These are phyloP conservation scores for Chytriomyces sp. DNA, from an alignment of 192 early-diverging fungal species.

Conservation along the genomic window DNA sequence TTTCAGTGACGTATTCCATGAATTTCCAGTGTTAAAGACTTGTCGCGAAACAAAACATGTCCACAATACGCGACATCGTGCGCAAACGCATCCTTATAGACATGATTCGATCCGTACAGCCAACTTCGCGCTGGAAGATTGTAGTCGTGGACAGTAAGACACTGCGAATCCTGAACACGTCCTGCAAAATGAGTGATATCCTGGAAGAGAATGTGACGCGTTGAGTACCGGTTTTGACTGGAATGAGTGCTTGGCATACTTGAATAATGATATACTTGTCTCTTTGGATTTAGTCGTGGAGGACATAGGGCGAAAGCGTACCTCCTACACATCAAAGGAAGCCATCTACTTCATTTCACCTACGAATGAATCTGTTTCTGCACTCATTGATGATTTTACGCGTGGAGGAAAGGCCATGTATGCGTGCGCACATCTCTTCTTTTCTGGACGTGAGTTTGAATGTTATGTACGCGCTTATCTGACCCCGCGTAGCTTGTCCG, in stretches of 20 bases:
- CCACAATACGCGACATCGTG: neutral
- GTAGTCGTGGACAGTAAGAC: slow-evolving; percentile 78
- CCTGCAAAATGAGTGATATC: slow-evolving; percentile 80
- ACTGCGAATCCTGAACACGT: slow-evolving; percentile 68
- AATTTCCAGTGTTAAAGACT: too few relatives aligned
- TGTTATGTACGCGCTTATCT: slow-evolving; percentile 22
- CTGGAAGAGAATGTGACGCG: slow-evolving; percentile 77
- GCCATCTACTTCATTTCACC: slow-evolving; percentile 66
- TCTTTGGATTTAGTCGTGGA: slow-evolving; percentile 58
- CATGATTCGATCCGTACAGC: slow-evolving; percentile 75
- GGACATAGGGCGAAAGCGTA: slow-evolving; percentile 48
- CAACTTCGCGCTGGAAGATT: slow-evolving; percentile 78
- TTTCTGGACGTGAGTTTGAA: slow-evolving; percentile 41
- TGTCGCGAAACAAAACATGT: too few relatives aligned
- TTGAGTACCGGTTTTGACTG: slow-evolving; percentile 20
- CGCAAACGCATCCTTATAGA: slow-evolving; percentile 57
- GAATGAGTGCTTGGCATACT: slow-evolving; percentile 46
- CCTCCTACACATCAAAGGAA: slow-evolving; percentile 57
- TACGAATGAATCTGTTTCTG: slow-evolving; percentile 39
- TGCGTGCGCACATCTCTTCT: slow-evolving; percentile 56
- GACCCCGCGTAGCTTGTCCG: slow-evolving; percentile 53
- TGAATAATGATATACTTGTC: neutral
- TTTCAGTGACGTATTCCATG: too few relatives aligned
- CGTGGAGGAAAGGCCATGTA: slow-evolving; percentile 55
- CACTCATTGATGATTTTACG: slow-evolving; percentile 55